A percentile compares a stretch with the other conserved stretches of the same genome.
Evolutionary conservation across 306 rosid species (phyloP).

Genomic region (Datisca glomerata): DNA sequence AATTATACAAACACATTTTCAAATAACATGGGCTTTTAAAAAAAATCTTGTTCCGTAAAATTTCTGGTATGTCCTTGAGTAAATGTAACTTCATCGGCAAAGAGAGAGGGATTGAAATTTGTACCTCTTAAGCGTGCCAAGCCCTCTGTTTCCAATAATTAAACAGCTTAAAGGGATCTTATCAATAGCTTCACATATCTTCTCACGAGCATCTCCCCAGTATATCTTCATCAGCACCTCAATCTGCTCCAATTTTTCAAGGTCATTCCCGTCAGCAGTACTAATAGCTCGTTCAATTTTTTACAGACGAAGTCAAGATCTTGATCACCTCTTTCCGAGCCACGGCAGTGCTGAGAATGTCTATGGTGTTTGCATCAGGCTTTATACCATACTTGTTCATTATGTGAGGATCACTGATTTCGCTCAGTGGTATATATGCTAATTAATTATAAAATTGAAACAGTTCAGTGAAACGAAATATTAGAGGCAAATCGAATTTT

Average conservation of each 20-base stretch:
- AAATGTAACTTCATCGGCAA: background rate
- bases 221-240: constrained; percentile 47
- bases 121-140: constrained; percentile 58
- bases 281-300: no score
- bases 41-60: no score
- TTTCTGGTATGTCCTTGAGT: no score
- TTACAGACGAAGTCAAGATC: background rate
- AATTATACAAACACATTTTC: no score
- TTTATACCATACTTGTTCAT: constrained; percentile 59
- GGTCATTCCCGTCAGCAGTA: no score
- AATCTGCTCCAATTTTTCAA: constrained; percentile 25
- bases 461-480: background rate
- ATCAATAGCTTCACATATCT: constrained; percentile 51
- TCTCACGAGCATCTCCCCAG: constrained; percentile 69
- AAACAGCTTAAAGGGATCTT: constrained; percentile 36
- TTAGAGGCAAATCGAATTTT: background rate
- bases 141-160: constrained; percentile 75
- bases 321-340: constrained; percentile 36
- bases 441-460: background rate
- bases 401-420: constrained; percentile 33
- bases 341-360: constrained; percentile 29
- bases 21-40: no score
- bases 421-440: constrained; percentile 62
- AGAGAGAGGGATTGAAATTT: constrained; percentile 5
- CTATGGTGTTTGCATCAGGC: constrained; percentile 38